These are phyloP conservation scores for Termitomyces eurrhizus DNA, from an alignment of 768 basidiomycete genomes.

Conservation along the genomic window DNA sequence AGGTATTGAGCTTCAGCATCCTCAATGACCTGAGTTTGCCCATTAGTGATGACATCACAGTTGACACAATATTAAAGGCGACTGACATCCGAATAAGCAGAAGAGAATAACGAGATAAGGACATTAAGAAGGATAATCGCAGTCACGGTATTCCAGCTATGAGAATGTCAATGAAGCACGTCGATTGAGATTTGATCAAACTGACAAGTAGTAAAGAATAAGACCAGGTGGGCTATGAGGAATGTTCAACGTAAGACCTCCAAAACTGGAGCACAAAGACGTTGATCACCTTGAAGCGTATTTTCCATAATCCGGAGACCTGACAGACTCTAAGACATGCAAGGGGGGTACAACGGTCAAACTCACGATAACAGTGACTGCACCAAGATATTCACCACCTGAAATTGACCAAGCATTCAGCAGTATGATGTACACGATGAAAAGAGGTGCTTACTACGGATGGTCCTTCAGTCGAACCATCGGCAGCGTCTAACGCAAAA, in stretches of 20 bases:
- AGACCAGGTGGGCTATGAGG: conserved; percentile 50
- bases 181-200: not conserved
- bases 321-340: conserved; percentile 18
- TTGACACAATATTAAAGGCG: not conserved
- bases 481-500: conserved; percentile 88
- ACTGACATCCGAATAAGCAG: conserved; percentile 83
- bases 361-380: conserved; percentile 80
- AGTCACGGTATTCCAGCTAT: conserved; percentile 79
- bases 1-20: conserved; percentile 91
- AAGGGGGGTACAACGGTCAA: not conserved
- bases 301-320: conserved; percentile 64
- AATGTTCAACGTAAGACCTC: not conserved
- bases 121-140: conserved; percentile 88
- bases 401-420: not conserved
- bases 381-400: conserved; percentile 71
- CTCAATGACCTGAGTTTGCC: conserved; percentile 53
- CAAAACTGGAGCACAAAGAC: not conserved
- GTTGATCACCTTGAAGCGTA: conserved; percentile 43
- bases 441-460: conserved; percentile 33
- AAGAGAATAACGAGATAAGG: conserved; percentile 92
- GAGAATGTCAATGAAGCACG: conserved; percentile 2
- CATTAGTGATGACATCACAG: not conserved
- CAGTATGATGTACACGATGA: not conserved
- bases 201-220: conserved; percentile 76
- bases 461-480: conserved; percentile 62